Base-by-base conservation (phyloP, 345 rosid genomes). In the Leavenworthia alabamica region DNA sequence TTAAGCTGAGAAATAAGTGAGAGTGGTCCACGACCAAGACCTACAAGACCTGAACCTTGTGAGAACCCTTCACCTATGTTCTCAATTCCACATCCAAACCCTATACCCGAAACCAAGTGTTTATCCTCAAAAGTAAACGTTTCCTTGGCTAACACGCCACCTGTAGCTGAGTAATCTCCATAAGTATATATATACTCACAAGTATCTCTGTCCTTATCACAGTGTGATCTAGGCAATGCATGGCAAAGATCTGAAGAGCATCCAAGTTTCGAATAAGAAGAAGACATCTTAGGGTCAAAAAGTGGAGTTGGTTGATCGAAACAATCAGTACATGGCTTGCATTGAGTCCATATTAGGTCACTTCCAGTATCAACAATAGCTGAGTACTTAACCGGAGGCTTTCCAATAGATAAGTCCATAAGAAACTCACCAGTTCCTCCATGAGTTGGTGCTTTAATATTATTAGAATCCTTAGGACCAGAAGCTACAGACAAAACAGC, bases 291-390 rank as follows among this genome's bases (percentile, higher is more conserved):
- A 0, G 99, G 99, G 57, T 93, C 86, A 17, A 86, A 92, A 14
- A 92, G 76, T 0, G 95, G 93, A 3, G 85, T 80, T 0, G 95
- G 78, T 64, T 92, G 98, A 27, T 77, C 49, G 8, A 71, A 92
- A 59, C 96, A 92, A 29, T 86, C 77, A 0, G 56, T 52, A 16
- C 98, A 92, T 3, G 96, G 98, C 76, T 85, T 78, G 75, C 98
- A 92, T 35, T 89, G 98, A 11, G 98, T 92, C 98, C 98, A 92
- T 33, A 92, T 86, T 35, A 92, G 72, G 65, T 92, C 96, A 32
- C 98, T 92, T 0, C 98, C 98, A 0, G 98, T 86, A 54, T 92
- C 97, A 66, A 92, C 28, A 19, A 92, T 86, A 4, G 95, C 98
- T 5, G 81, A 56, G 78, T 73, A 85, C 5, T 73, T 72, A 36